A percentile compares a stretch with the other conserved stretches of the same genome.
phyloP scores from a whole-genome alignment of 2,329 filamentous ascomycete genomes.

The Aspergillus novofumigatus region DNA sequence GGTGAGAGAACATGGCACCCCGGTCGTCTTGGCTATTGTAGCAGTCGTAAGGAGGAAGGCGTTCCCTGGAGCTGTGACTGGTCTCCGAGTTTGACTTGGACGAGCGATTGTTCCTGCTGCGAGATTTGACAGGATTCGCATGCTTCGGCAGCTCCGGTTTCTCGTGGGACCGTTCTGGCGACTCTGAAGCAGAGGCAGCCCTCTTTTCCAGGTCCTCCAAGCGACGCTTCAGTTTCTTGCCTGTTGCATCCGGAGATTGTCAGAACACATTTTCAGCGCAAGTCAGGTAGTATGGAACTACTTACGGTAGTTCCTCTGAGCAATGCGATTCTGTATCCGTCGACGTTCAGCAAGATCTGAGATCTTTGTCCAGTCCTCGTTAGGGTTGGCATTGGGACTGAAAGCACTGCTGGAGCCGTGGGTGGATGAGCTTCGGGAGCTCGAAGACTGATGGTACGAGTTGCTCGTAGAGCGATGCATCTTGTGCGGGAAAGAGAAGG shows the following conservation, averaged over 20 bases:
- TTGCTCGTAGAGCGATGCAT: conserved; percentile 33
- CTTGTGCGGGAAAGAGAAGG: conserved; percentile 8
- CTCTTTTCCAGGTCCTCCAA: conserved; percentile 61
- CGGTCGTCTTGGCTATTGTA: conserved; percentile 44
- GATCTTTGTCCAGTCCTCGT: conserved; percentile 99
- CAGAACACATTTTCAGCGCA: not conserved
- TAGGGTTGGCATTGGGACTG: conserved; percentile 87
- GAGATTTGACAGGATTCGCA: conserved; percentile 20
- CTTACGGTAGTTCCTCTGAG: conserved; percentile 93
- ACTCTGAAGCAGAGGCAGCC: conserved; percentile 58
- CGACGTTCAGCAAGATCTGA: conserved; percentile 91
- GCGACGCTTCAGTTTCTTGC: conserved; percentile 65
- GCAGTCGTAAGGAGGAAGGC: conserved; percentile 33
- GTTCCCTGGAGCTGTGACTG: conserved; percentile 22
- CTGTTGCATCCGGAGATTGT: conserved; percentile 26
- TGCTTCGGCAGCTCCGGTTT: conserved; percentile 43
- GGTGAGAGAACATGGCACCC: conserved; percentile 52
- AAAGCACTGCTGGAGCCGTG: conserved; percentile 90
- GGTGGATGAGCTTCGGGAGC: conserved; percentile 62
- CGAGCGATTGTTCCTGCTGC: conserved; percentile 20
- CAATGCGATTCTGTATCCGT: conserved; percentile 95
- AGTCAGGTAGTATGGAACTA: conserved; percentile 16
- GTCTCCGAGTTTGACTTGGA: conserved; percentile 25
- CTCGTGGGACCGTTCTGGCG: conserved; percentile 55
- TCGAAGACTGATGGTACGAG: conserved; percentile 21